Evolutionary conservation across 345 rosid species (phyloP), one percentile per base, ranked within the genome.

Genomic region (Arabis alpina): DNA sequence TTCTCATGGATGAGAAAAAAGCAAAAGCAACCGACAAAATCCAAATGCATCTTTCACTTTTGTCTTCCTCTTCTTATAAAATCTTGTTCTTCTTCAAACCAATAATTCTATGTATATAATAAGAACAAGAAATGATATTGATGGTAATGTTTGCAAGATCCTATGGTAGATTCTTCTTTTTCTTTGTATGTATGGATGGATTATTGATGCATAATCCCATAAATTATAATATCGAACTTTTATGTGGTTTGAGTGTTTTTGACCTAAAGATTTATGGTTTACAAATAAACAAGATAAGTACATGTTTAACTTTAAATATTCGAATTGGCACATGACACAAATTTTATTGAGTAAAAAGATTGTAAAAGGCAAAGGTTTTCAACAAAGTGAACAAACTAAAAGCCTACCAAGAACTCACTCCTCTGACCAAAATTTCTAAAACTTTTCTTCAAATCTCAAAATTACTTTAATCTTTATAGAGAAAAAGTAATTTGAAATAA

Each of bases 1-100:
- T 79, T 85, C 52, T 80, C 87, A 41, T 83, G 89, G 87, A 78
- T 83, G 80, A 86, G 74, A 54, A 84, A 69, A 57, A 79, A 74
- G 74, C 81, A 64, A 2, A 79, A 67, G 48, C 82, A 77, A 70
- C 75, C 84, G 19, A 75, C 32, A 72, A 80, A 71, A 50, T 73
- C 61, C 30, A 80, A 64, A 19, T 62, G 55, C 53, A 55, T 16
- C 8, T 65, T 40, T 52, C 50, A 0, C 13, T 12, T 54, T 32
- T 79, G 79, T 81, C 64, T 78, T 44, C 68, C 70, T 48, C 73
- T 14, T 52, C 76, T 56, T 47, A 7, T 52, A 41, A 66, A 64
- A 8, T 23, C 24, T 52, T 64, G 48, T 64, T 64, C n/a, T 51
- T 10, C 27, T 28, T 28, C 54, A 28, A 14, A 36, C 39, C 23